Evolutionary conservation across 306 rosid genomes (phyloP).

Genomic region (Nissolia schottii): DNA sequence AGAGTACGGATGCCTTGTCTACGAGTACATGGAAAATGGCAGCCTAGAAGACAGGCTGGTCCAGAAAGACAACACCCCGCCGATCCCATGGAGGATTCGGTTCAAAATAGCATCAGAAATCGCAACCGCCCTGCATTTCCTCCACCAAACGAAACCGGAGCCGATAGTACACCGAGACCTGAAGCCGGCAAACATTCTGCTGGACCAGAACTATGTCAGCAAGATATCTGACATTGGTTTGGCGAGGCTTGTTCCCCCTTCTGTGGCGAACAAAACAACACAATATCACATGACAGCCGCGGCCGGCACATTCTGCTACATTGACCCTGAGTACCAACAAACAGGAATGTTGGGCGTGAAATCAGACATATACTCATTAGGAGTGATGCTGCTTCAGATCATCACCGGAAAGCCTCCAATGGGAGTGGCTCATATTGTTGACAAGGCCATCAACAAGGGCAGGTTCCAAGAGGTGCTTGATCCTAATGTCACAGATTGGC

Average conservation of each 20-base stretch:
- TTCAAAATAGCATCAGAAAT: slow-evolving; percentile 77
- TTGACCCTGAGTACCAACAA: slow-evolving; percentile 85
- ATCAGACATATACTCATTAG: slow-evolving; percentile 76
- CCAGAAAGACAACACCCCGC: slow-evolving; percentile 43
- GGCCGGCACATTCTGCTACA: slow-evolving; percentile 81
- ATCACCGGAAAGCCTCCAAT: slow-evolving; percentile 69
- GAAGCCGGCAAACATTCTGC: slow-evolving; percentile 75
- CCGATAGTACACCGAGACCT: slow-evolving; percentile 81
- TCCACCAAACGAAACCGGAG: slow-evolving; percentile 71
- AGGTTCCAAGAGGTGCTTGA: slow-evolving; percentile 43
- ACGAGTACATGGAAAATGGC: slow-evolving; percentile 66
- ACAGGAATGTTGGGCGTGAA: slow-evolving; percentile 70
- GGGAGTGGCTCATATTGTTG: slow-evolving; percentile 55
- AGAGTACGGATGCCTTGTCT: slow-evolving; percentile 71
- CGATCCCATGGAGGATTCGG: slow-evolving; percentile 56
- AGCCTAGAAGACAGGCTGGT: slow-evolving; percentile 75
- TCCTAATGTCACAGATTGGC: slow-evolving; percentile 65
- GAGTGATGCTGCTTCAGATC: slow-evolving; percentile 64
- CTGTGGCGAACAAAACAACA: slow-evolving; percentile 39
- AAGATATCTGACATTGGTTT: slow-evolving; percentile 72
- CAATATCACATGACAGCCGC: slow-evolving; percentile 61
- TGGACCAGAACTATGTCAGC: slow-evolving; percentile 47
- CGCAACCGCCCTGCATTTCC: slow-evolving; percentile 62
- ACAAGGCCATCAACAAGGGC: slow-evolving; percentile 52
- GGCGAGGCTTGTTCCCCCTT: slow-evolving; percentile 72